phyloP scores from a whole-genome alignment of 164 flowering plant species.

The Hamamelis virginiana region DNA sequence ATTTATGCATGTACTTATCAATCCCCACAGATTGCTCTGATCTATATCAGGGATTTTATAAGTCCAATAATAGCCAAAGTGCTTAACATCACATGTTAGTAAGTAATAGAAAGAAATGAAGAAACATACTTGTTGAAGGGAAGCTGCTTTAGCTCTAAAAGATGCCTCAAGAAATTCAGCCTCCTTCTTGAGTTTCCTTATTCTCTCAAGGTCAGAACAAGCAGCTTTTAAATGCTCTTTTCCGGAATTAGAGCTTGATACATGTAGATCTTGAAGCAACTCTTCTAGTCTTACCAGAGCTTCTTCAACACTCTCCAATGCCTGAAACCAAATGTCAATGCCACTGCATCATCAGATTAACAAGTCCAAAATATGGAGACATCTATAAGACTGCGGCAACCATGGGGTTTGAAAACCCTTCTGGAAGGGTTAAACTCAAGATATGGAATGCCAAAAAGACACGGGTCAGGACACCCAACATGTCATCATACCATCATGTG shows the following conservation, averaged over 20 bases:
- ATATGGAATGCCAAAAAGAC: neutral
- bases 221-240: slow-evolving; percentile 94
- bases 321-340: slow-evolving; percentile 43
- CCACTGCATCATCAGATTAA: slow-evolving; percentile 4
- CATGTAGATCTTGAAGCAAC: slow-evolving; percentile 84
- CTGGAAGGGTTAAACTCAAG: neutral
- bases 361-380: neutral
- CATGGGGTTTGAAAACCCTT: neutral
- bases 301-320: slow-evolving; percentile 92
- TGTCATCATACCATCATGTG: neutral
- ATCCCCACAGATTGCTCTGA: too few relatives aligned
- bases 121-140: slow-evolving; percentile 70
- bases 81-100: neutral
- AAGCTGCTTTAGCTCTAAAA: slow-evolving; percentile 95
- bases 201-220: slow-evolving; percentile 95
- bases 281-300: slow-evolving; percentile 79
- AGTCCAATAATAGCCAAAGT: neutral
- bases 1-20: too few relatives aligned
- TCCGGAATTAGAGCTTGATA: slow-evolving; percentile 71
- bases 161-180: slow-evolving; percentile 98
- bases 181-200: slow-evolving; percentile 93
- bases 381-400: neutral
- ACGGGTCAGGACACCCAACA: neutral
- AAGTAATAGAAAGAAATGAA: neutral
- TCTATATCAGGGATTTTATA: too few relatives aligned